Evolutionary conservation across 805 yeast genomes (phyloP).

Genomic region (Kurtzmaniella fragi): DNA sequence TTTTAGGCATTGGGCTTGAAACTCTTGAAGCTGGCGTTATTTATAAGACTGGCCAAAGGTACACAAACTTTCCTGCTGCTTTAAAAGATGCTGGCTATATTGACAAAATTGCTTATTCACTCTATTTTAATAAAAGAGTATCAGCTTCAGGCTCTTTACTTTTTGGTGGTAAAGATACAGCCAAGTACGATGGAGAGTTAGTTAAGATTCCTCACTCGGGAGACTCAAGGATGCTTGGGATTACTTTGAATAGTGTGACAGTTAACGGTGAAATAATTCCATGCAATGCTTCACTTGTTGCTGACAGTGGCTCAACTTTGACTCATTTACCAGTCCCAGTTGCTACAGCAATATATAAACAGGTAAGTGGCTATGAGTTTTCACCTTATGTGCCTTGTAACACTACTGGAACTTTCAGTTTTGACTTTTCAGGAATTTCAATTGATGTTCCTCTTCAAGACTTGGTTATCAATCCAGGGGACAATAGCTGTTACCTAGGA

Average conservation of each 20-base stretch:
- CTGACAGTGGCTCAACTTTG: constrained; percentile 3
- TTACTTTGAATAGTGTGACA: constrained; percentile 38
- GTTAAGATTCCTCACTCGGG: constrained; percentile 6
- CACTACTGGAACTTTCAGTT: not conserved
- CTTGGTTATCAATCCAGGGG: constrained; percentile 16
- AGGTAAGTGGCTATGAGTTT: not conserved
- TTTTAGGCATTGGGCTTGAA: constrained; percentile 2
- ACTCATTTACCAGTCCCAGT: not conserved
- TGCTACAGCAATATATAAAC: not conserved
- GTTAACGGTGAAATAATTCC: constrained; percentile 9
- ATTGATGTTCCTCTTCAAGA: constrained; percentile 46
- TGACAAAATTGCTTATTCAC: constrained; percentile 16
- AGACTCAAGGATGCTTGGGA: constrained; percentile 36
- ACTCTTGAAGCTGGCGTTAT: not conserved
- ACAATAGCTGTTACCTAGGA: too few relatives aligned
- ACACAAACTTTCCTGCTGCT: constrained; percentile 14
- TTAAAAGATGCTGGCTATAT: constrained; percentile 21
- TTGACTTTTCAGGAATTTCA: constrained; percentile 52
- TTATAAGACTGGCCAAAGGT: constrained; percentile 5
- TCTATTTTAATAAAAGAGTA: constrained; percentile 16
- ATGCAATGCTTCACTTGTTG: not conserved
- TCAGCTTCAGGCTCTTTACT: constrained; percentile 17
- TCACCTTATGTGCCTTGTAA: not conserved
- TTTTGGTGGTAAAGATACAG: constrained; percentile 27
- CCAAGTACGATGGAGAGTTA: constrained; percentile 15